Percentiles rank a stretch among this genome's conserved stretches.
These are phyloP conservation scores for Prillingera fragicola DNA, from an alignment of 1,284 basidiomycete genomes.

Conservation along the genomic window DNA sequence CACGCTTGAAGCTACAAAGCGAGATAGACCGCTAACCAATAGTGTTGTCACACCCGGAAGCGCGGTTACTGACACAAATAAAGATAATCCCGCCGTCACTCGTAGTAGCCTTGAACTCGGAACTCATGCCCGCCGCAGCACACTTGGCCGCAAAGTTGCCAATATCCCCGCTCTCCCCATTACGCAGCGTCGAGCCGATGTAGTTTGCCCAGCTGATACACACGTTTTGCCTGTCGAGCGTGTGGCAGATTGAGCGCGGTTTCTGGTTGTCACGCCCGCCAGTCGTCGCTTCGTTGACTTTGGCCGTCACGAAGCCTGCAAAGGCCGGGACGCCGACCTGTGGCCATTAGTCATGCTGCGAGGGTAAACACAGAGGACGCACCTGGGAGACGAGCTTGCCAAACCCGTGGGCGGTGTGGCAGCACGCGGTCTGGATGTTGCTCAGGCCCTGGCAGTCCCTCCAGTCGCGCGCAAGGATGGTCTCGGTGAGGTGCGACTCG, in stretches of 20 bases:
- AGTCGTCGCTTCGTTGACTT: neutral
- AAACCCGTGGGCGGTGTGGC: neutral
- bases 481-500: too few relatives aligned
- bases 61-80: neutral
- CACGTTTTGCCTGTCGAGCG: neutral
- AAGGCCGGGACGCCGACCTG: neutral
- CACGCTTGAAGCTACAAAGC: too few relatives aligned
- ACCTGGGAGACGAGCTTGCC: neutral
- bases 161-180: neutral
- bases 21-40: too few relatives aligned
- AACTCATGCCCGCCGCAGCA: neutral
- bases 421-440: neutral
- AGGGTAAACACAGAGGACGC: too few relatives aligned
- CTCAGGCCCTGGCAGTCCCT: neutral
- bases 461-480: neutral
- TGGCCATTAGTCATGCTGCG: too few relatives aligned
- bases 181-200: neutral
- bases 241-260: neutral
- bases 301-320: neutral
- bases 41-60: neutral
- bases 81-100: neutral
- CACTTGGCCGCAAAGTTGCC: neutral
- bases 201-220: neutral
- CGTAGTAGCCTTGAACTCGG: neutral
- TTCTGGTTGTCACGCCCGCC: neutral